Evolutionary conservation across 2,329 filamentous ascomycete genomes (phyloP).

Genomic region (Microascus cirrosus): DNA sequence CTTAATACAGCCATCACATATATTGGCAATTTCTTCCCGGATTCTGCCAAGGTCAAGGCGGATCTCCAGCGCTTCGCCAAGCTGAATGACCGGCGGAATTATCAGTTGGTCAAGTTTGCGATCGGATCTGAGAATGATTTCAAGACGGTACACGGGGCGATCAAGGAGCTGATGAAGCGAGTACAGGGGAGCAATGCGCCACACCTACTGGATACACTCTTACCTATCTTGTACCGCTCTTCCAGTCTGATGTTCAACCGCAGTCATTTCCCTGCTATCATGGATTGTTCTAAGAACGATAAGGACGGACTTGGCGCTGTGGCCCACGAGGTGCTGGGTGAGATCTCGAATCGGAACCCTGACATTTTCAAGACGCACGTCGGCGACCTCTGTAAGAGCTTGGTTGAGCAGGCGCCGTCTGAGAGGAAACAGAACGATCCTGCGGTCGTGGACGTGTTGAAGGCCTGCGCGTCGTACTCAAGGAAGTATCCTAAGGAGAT

Average conservation of each 20-base stretch:
- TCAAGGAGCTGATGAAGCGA: conserved; percentile 80
- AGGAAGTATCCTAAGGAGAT: conserved; percentile 78
- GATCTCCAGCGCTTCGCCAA: conserved; percentile 89
- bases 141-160: conserved; percentile 77
- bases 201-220: conserved; percentile 66
- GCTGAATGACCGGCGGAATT: conserved; percentile 77
- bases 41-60: conserved; percentile 56
- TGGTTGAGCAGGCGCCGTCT: conserved; percentile 70
- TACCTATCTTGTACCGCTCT: conserved; percentile 72
- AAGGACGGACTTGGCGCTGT: conserved; percentile 65
- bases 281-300: conserved; percentile 77
- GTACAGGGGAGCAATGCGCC: conserved; percentile 56
- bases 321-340: conserved; percentile 81
- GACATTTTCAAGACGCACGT: conserved; percentile 89
- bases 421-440: conserved; percentile 56
- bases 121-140: conserved; percentile 83
- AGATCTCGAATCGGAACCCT: conserved; percentile 82
- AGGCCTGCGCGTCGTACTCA: conserved; percentile 87
- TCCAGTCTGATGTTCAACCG: conserved; percentile 85
- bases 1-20: conserved; percentile 65
- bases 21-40: conserved; percentile 65
- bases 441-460: conserved; percentile 77
- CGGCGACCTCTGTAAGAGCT: conserved; percentile 77
- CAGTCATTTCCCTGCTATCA: conserved; percentile 83
- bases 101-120: conserved; percentile 79